Percentiles rank a stretch among this genome's conserved stretches.
Conservation (phyloP, 176 grass and related monocot genomes). For the Aechmea fasciata region DNA sequence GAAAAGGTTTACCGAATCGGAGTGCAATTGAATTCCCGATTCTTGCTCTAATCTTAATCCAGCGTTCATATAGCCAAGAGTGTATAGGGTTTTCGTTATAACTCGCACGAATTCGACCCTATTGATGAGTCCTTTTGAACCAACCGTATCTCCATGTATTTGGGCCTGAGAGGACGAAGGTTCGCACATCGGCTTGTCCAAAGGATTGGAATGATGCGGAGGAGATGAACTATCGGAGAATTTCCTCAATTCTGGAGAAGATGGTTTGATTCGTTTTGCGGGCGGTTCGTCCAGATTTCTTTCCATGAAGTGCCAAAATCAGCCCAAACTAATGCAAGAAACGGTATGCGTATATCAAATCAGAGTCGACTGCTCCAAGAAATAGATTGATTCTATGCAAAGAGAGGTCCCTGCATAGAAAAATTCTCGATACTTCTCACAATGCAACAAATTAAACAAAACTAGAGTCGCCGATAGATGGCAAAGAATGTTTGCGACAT, state of each 20-base stretch:
- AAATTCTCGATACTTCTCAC: background rate
- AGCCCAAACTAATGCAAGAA: slow-evolving; percentile 38
- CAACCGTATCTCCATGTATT: slow-evolving; percentile 45
- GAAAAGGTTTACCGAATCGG: slow-evolving; percentile 51
- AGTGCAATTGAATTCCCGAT: slow-evolving; percentile 75
- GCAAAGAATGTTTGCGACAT: too few relatives aligned
- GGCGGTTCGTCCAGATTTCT: slow-evolving; percentile 80
- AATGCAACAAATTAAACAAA: too few relatives aligned
- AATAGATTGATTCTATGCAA: background rate
- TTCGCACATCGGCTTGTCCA: slow-evolving; percentile 77
- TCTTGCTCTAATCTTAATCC: slow-evolving; percentile 86
- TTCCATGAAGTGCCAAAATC: slow-evolving; percentile 90
- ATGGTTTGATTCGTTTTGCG: slow-evolving; percentile 66
- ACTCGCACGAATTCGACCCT: slow-evolving; percentile 87
- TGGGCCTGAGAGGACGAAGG: slow-evolving; percentile 71
- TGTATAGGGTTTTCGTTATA: slow-evolving; percentile 78
- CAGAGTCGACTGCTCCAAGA: slow-evolving; percentile 21
- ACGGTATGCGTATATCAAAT: too few relatives aligned
- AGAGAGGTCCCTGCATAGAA: slow-evolving; percentile 31
- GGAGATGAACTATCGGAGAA: slow-evolving; percentile 36
- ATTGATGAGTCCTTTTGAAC: slow-evolving; percentile 77
- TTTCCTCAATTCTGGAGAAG: slow-evolving; percentile 43
- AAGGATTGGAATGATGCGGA: slow-evolving; percentile 47
- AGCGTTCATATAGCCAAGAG: slow-evolving; percentile 77
- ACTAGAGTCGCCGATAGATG: too few relatives aligned